Conservation (phyloP, 2,329 filamentous ascomycete genomes). For the Elsinoe ampelina region DNA sequence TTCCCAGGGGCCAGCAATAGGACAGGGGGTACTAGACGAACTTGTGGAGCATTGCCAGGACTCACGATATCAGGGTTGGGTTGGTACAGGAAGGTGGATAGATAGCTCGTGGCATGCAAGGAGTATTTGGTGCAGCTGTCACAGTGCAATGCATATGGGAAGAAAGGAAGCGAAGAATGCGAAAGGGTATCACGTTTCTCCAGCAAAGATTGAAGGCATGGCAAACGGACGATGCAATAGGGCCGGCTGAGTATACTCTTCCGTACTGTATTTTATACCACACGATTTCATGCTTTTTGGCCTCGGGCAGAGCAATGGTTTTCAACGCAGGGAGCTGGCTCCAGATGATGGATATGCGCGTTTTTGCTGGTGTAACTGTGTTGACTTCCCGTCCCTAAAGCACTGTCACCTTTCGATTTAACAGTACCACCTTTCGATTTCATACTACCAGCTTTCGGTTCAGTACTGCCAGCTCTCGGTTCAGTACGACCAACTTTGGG, state of each 20-base stretch:
- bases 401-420: background rate
- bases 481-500: background rate
- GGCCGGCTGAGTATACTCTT: conserved; percentile 4
- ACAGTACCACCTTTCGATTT: background rate
- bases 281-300: background rate
- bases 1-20: background rate
- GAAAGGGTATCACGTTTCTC: background rate
- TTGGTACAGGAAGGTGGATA: background rate
- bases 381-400: background rate
- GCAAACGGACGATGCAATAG: background rate
- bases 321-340: too few species aligned
- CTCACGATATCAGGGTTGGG: background rate
- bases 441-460: too few species aligned
- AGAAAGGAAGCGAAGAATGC: background rate
- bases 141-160: background rate
- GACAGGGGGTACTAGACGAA: background rate
- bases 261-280: background rate
- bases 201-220: background rate
- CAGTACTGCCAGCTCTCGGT: background rate
- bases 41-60: background rate
- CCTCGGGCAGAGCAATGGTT: too few species aligned
- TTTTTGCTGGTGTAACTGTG: too few species aligned
- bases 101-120: background rate
- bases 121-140: too few species aligned
- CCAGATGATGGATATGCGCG: too few species aligned